Evolutionary conservation across 345 rosid species (phyloP).

Genomic region (Ricinus communis): DNA sequence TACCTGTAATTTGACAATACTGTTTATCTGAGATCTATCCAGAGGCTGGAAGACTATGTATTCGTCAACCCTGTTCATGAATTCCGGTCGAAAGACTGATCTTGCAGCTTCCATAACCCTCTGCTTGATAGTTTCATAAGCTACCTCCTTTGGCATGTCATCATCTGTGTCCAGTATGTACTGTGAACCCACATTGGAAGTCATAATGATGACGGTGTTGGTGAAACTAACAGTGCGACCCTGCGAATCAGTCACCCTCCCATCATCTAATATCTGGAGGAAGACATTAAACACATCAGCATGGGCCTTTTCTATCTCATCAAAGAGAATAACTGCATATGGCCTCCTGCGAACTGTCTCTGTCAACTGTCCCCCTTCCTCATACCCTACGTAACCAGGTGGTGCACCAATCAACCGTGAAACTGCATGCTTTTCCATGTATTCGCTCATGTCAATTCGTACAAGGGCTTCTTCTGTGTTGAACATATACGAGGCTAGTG

Average conservation of each 20-base stretch:
- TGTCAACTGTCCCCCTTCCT: slow-evolving; percentile 96
- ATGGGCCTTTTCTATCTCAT: slow-evolving; percentile 98
- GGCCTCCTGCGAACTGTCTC: slow-evolving; percentile 94
- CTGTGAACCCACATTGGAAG: slow-evolving; percentile 93
- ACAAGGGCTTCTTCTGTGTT: slow-evolving; percentile 96
- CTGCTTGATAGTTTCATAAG: slow-evolving; percentile 75
- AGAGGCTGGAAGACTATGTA: slow-evolving; percentile 99
- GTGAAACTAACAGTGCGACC: slow-evolving; percentile 95
- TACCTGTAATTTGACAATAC: slow-evolving; percentile 91
- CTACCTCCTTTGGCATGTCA: slow-evolving; percentile 51
- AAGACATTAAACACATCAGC: slow-evolving; percentile 89
- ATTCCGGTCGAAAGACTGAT: slow-evolving; percentile 91
- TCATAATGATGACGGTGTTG: slow-evolving; percentile 89
- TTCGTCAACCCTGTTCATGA: slow-evolving; percentile 97
- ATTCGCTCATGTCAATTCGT: slow-evolving; percentile 97
- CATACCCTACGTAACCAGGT: slow-evolving; percentile 97
- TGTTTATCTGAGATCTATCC: slow-evolving; percentile 73
- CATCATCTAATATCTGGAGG: slow-evolving; percentile 96
- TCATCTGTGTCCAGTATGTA: slow-evolving; percentile 71
- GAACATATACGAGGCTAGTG: slow-evolving; percentile 89
- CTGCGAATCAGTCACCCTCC: slow-evolving; percentile 96
- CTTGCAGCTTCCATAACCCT: slow-evolving; percentile 98
- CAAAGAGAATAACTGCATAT: slow-evolving; percentile 91
- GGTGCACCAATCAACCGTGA: slow-evolving; percentile 98
- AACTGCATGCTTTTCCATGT: slow-evolving; percentile 99